These are phyloP conservation scores for Mycena venus DNA, from an alignment of 768 basidiomycete genomes.

Conservation along the genomic window DNA sequence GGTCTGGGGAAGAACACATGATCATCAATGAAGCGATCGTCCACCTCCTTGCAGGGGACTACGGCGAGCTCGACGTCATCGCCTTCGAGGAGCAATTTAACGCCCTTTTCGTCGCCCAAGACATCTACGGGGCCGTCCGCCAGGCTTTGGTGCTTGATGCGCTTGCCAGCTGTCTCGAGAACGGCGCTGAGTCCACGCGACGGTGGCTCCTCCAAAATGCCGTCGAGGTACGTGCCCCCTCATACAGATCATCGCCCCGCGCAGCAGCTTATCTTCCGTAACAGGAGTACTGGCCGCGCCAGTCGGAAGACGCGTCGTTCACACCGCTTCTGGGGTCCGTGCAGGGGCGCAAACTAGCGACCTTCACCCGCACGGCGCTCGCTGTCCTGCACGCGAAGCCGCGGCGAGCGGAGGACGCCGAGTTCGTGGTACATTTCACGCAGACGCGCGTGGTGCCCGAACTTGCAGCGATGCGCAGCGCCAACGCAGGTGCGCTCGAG, in stretches of 20 bases:
- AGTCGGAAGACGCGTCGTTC: constrained; percentile 44
- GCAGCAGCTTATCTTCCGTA: background rate
- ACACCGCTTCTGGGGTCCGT: constrained; percentile 63
- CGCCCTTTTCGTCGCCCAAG: constrained; percentile 24
- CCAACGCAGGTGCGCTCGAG: constrained; percentile 41
- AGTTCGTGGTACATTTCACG: constrained; percentile 37
- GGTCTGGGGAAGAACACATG: constrained; percentile 51
- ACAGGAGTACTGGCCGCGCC: constrained; percentile 65
- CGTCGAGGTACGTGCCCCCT: constrained; percentile 59
- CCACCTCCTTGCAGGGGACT: constrained; percentile 31
- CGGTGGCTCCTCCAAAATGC: constrained; percentile 64
- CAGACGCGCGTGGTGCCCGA: constrained; percentile 65
- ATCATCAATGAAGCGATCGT: constrained; percentile 49
- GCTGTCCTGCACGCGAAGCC: constrained; percentile 42
- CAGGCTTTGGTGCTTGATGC: constrained; percentile 56
- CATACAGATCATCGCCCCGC: background rate
- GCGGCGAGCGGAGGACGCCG: constrained; percentile 23
- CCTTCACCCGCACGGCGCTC: constrained; percentile 50
- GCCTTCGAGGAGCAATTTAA: constrained; percentile 32
- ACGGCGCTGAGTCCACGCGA: constrained; percentile 57
- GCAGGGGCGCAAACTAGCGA: constrained; percentile 60
- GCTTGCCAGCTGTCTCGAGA: constrained; percentile 66
- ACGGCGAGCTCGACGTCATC: constrained; percentile 23
- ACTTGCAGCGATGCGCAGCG: constrained; percentile 49
- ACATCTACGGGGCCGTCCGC: constrained; percentile 21